Evolutionary conservation across 2,329 filamentous ascomycete genomes (phyloP).

Genomic region (Atkinsonella texensis): DNA sequence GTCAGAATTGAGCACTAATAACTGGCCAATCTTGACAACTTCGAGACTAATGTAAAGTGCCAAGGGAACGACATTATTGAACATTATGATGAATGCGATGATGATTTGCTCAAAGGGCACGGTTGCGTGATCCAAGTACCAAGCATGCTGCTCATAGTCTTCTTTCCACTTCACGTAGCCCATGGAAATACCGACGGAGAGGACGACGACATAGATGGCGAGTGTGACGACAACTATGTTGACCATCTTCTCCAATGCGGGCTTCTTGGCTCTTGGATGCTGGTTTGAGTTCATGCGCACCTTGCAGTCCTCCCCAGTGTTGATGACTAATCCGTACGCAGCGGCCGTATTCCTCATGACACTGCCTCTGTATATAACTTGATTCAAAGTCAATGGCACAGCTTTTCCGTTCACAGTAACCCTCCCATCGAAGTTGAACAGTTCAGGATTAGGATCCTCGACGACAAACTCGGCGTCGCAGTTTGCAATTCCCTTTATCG

Average conservation of each 20-base stretch:
- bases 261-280: slow-evolving; percentile 74
- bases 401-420: slow-evolving; percentile 46
- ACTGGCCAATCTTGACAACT: slow-evolving; percentile 66
- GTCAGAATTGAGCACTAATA: slow-evolving; percentile 69
- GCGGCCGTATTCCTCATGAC: slow-evolving; percentile 68
- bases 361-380: slow-evolving; percentile 79
- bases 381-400: slow-evolving; percentile 62
- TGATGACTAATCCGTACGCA: slow-evolving; percentile 69
- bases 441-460: slow-evolving; percentile 66
- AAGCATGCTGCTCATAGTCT: slow-evolving; percentile 54
- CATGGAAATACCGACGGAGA: slow-evolving; percentile 72
- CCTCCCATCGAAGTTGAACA: slow-evolving; percentile 66
- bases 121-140: slow-evolving; percentile 60
- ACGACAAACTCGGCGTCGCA: slow-evolving; percentile 53
- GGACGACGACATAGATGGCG: slow-evolving; percentile 62
- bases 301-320: slow-evolving; percentile 84
- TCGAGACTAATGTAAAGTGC: slow-evolving; percentile 87
- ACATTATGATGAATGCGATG: slow-evolving; percentile 88
- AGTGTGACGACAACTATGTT: slow-evolving; percentile 76
- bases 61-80: slow-evolving; percentile 89
- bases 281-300: slow-evolving; percentile 89
- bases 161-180: slow-evolving; percentile 70
- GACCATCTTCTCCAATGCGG: slow-evolving; percentile 60
- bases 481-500: slow-evolving; percentile 38
- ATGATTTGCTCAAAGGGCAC: slow-evolving; percentile 76